Evolutionary conservation across 1,284 basidiomycete genomes (phyloP).

Genomic region (Phellopilus nigrolimitatus): DNA sequence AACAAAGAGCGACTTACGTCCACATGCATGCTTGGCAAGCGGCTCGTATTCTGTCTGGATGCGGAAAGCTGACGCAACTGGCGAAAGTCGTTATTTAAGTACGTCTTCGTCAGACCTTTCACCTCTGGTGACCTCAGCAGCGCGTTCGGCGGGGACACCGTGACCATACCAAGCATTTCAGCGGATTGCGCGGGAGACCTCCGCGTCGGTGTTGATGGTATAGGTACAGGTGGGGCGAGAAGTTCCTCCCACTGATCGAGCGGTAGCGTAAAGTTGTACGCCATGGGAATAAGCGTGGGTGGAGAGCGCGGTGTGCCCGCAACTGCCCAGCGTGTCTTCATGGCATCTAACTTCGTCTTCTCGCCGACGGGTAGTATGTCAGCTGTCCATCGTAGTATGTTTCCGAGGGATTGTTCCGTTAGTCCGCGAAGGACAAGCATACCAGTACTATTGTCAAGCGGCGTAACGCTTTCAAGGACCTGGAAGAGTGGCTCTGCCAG

Average conservation of each 20-base stretch:
- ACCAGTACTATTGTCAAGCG: conserved; percentile 11
- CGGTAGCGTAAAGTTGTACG: conserved; percentile 23
- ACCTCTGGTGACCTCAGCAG: conserved; percentile 66
- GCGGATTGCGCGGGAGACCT: conserved; percentile 40
- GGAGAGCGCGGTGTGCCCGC: conserved; percentile 5
- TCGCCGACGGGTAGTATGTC: conserved; percentile 1
- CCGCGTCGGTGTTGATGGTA: conserved; percentile 36
- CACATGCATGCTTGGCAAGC: conserved; percentile 75
- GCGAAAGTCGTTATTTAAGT: conserved; percentile 71
- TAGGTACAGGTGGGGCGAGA: conserved; percentile 24
- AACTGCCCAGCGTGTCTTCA: conserved; percentile 8
- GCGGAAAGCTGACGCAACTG: conserved; percentile 60
- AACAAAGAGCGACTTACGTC: conserved; percentile 46
- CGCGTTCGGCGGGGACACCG: conserved; percentile 65
- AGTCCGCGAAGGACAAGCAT: conserved; percentile 13
- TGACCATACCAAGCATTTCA: conserved; percentile 39
- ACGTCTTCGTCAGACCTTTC: conserved; percentile 77
- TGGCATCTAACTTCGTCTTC: conserved; percentile 8
- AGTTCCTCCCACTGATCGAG: conserved; percentile 26
- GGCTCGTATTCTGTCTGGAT: conserved; percentile 72
- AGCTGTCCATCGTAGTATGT: conserved; percentile 10
- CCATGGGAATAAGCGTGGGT: conserved; percentile 4
- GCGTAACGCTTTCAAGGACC: conserved; percentile 11
- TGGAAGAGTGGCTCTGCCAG: conserved; percentile 10
- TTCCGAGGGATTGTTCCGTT: conserved; percentile 12